phyloP scores from a whole-genome alignment of 2,329 filamentous ascomycete genomes.

The Aspergillus sp. region DNA sequence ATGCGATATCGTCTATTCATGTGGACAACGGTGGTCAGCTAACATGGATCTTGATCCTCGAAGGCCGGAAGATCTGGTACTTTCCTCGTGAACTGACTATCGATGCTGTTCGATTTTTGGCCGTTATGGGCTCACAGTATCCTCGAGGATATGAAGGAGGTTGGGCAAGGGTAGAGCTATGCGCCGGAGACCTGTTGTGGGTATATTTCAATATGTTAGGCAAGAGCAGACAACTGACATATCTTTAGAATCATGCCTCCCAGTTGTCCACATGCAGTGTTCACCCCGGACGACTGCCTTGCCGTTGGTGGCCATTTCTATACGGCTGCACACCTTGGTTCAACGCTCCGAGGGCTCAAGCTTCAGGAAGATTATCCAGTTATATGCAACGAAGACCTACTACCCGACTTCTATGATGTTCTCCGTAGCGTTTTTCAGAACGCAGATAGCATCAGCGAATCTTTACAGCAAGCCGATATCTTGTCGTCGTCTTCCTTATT shows the following conservation, averaged over 20 bases:
- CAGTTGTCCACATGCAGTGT: slow-evolving; percentile 14
- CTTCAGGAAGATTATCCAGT: neutral
- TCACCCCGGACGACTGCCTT: slow-evolving; percentile 13
- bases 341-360: neutral
- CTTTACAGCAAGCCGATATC: neutral
- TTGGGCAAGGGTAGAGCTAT: slow-evolving; percentile 7
- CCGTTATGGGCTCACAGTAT: slow-evolving; percentile 3
- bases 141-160: slow-evolving; percentile 8
- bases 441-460: neutral
- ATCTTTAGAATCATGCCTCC: slow-evolving; percentile 13
- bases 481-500: neutral
- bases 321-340: slow-evolving; percentile 10
- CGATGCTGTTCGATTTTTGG: slow-evolving; percentile 5
- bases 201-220: neutral
- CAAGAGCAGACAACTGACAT: neutral
- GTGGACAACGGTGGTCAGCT: slow-evolving; percentile 1
- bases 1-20: neutral
- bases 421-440: neutral
- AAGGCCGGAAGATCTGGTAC: slow-evolving; percentile 11
- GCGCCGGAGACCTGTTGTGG: slow-evolving; percentile 6
- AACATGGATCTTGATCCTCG: slow-evolving; percentile 9
- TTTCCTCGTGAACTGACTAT: slow-evolving; percentile 4
- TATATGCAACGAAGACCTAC: neutral
- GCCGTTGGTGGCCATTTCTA: slow-evolving; percentile 17
- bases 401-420: neutral